Conservation (phyloP, 306 rosid species). For the Parietaria judaica region DNA sequence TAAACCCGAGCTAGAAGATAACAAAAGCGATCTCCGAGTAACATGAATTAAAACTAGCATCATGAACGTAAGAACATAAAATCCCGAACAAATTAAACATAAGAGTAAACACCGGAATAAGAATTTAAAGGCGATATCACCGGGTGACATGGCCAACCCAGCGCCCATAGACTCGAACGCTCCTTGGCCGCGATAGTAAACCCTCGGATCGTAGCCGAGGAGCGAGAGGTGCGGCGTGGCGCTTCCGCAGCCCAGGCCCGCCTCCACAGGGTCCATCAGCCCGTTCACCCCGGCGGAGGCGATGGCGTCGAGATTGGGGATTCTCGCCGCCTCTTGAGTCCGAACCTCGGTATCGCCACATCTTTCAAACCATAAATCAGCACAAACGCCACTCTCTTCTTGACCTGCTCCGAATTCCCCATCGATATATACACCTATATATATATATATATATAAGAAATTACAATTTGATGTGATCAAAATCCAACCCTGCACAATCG, state of each 20-base stretch:
- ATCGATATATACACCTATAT: slow-evolving; percentile 20
- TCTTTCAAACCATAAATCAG: slow-evolving; percentile 90
- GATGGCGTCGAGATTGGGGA: slow-evolving; percentile 72
- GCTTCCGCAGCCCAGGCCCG: slow-evolving; percentile 94
- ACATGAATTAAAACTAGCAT: too few relatives aligned
- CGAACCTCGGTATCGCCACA: slow-evolving; percentile 77
- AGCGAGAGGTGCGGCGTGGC: slow-evolving; percentile 97
- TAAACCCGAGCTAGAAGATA: too few relatives aligned
- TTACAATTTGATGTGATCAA: slow-evolving; percentile 16
- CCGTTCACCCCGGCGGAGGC: slow-evolving; percentile 92
- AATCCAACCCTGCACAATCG: background rate
- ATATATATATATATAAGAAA: slow-evolving; percentile 6
- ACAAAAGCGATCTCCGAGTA: too few relatives aligned
- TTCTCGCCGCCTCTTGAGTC: slow-evolving; percentile 63
- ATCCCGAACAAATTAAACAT: background rate
- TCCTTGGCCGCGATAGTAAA: slow-evolving; percentile 89
- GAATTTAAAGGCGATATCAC: slow-evolving; percentile 95
- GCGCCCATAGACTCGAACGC: slow-evolving; percentile 99
- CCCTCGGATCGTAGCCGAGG: slow-evolving; percentile 80
- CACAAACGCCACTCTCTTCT: slow-evolving; percentile 89
- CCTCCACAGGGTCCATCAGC: slow-evolving; percentile 96
- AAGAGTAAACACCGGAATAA: background rate
- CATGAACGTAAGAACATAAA: background rate
- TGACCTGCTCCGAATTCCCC: slow-evolving; percentile 45
- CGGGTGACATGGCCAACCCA: slow-evolving; percentile 97